These are phyloP conservation scores for Solanum tacnaense DNA, from an alignment of 257 asterid species.

Conservation along the genomic window DNA sequence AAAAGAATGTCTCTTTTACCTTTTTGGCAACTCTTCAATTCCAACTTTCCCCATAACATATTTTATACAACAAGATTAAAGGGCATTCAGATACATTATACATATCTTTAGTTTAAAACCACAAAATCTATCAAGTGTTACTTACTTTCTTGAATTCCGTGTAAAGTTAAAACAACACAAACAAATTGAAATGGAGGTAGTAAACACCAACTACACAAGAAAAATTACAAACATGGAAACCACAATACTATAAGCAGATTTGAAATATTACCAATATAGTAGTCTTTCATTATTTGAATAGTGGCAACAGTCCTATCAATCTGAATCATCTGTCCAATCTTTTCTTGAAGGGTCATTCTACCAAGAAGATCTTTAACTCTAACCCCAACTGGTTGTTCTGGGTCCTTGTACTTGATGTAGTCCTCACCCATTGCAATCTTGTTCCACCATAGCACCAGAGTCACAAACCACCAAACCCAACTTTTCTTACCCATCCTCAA, in stretches of 20 bases:
- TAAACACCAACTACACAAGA: background rate
- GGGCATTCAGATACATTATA: background rate
- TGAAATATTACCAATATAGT: conserved; percentile 45
- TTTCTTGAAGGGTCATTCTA: conserved; percentile 65
- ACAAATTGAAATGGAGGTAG: background rate
- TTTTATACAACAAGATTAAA: background rate
- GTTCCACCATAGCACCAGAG: conserved; percentile 32
- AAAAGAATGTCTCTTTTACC: background rate
- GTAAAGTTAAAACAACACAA: background rate
- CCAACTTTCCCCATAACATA: background rate
- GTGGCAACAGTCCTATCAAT: conserved; percentile 67
- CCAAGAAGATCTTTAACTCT: conserved; percentile 61
- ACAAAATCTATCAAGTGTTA: background rate
- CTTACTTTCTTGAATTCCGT: background rate
- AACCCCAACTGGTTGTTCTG: conserved; percentile 40
- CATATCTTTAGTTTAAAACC: background rate
- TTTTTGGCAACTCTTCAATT: background rate
- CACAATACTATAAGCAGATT: background rate
- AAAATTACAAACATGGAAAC: background rate
- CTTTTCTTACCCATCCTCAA: background rate
- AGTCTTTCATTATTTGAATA: conserved; percentile 44
- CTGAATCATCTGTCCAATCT: conserved; percentile 93
- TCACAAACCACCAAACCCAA: conserved; percentile 20
- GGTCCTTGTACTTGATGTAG: conserved; percentile 54
- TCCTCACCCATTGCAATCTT: conserved; percentile 30